Base-by-base conservation (phyloP, 2,329 filamentous ascomycete species). In the Phaeosphaeriaceae sp. region DNA sequence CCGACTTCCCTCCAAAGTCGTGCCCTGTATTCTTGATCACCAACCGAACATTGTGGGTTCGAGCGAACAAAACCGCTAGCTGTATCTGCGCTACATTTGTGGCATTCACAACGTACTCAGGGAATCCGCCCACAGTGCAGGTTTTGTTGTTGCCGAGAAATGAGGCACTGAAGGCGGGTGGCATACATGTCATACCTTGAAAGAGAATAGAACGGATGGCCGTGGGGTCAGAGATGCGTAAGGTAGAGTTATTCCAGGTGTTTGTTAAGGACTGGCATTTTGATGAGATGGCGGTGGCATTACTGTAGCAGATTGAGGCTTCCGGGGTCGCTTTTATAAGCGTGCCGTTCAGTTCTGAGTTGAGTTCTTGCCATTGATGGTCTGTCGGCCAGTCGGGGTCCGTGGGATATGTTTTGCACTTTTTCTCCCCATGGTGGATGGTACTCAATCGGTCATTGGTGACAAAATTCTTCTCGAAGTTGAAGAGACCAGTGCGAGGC, bases 1-100 rank as follows among this genome's bases (percentile, higher is more conserved):
- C 56, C 7, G 62, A 67, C 9, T 60, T 56, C 13, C 60, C 62
- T 20, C 63, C 53, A 25, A 67, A 49, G 47, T 62, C 59, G 40
- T 68, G 67, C 0, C 67, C 63, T 7, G 65, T 69, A 45, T 63
- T 68, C 49, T 51, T 51, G 49, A 51, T 51, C 2, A 51, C 49
- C 19, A 51, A 27, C 11, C 49, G 49, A 1, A 51, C 7, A 36
- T 51, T 51, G 7, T 20, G 19, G 9, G 24, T 51, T 10, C 49
- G 49, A 7, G 49, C 49, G 36, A 51, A 51, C n/a, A 42, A 21
- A 20, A 51, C 33, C 10, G 52, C 51, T 1, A 56, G 42, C 40
- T 59, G 56, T 19, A 59, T 56, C 19, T 59, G 56, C 13, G 56
- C 56, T 13, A 59, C 53, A n/a, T 21, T 55, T 15, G 31, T 19